phyloP scores from a whole-genome alignment of 2,329 filamentous ascomycete genomes.

The Byssochlamys sp. region DNA sequence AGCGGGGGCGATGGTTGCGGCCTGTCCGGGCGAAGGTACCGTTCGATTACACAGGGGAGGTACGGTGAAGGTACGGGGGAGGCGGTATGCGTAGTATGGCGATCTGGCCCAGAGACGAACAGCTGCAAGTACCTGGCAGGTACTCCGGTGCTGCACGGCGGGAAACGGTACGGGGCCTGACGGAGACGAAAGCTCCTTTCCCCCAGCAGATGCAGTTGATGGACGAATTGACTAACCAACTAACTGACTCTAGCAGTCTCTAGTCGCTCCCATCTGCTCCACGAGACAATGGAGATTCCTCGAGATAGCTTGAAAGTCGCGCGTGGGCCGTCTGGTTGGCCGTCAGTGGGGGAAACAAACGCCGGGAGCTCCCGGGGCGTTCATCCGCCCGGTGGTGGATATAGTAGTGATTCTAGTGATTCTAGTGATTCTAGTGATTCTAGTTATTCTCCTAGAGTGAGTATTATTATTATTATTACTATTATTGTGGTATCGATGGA shows the following conservation, averaged over 20 bases:
- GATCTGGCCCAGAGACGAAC: not conserved
- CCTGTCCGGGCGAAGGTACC: not conserved
- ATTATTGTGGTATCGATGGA: no score
- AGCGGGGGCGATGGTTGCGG: not conserved
- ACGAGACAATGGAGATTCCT: not conserved
- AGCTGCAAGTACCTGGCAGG: not conserved
- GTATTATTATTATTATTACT: no score
- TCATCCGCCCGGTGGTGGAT: not conserved
- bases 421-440: no score
- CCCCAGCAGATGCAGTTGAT: not conserved
- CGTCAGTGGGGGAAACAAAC: constrained; percentile 3
- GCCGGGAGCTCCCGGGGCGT: constrained; percentile 11
- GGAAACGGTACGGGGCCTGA: not conserved
- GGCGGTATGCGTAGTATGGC: not conserved
- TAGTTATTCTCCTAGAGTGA: no score
- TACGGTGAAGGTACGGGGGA: not conserved
- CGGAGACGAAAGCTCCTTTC: not conserved
- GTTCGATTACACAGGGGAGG: not conserved
- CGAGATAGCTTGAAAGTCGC: not conserved
- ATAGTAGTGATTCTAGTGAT: no score
- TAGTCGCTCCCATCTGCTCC: not conserved
- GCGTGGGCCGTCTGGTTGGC: constrained; percentile 13
- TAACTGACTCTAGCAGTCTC: no score
- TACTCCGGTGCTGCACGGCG: not conserved
- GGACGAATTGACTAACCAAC: no score